Conservation (phyloP, 1,284 basidiomycete genomes). For the Bjerkandera adusta region DNA sequence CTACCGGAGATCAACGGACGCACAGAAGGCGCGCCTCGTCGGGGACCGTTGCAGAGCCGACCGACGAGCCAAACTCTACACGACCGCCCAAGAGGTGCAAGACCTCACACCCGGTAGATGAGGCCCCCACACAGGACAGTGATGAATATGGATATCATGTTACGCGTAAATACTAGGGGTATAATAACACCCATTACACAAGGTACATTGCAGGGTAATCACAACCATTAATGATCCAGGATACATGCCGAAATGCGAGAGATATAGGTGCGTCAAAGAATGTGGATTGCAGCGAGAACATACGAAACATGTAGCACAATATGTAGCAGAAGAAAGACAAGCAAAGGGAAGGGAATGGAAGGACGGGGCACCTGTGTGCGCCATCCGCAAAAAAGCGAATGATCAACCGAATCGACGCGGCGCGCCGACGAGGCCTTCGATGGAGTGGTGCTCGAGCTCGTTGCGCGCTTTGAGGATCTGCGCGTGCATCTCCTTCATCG, state of each 20-base stretch:
- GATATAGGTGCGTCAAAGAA: conserved; percentile 3
- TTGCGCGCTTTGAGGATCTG: conserved; percentile 90
- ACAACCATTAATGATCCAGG: conserved; percentile 14
- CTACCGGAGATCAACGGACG: too few species aligned
- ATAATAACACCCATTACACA: conserved; percentile 16
- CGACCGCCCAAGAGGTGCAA: too few species aligned
- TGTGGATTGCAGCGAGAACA: conserved; percentile 10
- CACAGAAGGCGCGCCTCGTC: too few species aligned
- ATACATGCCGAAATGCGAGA: conserved; percentile 10
- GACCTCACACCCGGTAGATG: too few species aligned
- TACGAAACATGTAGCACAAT: not conserved
- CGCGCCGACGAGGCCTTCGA: conserved; percentile 56
- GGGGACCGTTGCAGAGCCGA: too few species aligned
- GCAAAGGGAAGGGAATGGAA: not conserved
- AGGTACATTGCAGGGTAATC: conserved; percentile 10
- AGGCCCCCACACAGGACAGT: too few species aligned
- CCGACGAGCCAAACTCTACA: too few species aligned
- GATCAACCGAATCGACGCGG: conserved; percentile 35
- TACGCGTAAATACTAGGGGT: conserved; percentile 12
- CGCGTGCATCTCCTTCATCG: conserved; percentile 97
- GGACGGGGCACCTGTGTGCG: not conserved
- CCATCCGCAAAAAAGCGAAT: too few species aligned
- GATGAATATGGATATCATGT: not conserved
- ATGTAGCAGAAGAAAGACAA: conserved; percentile 4
- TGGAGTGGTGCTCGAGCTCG: conserved; percentile 90